phyloP scores from a whole-genome alignment of 305 asterid species.

The Petunia hybrid region DNA sequence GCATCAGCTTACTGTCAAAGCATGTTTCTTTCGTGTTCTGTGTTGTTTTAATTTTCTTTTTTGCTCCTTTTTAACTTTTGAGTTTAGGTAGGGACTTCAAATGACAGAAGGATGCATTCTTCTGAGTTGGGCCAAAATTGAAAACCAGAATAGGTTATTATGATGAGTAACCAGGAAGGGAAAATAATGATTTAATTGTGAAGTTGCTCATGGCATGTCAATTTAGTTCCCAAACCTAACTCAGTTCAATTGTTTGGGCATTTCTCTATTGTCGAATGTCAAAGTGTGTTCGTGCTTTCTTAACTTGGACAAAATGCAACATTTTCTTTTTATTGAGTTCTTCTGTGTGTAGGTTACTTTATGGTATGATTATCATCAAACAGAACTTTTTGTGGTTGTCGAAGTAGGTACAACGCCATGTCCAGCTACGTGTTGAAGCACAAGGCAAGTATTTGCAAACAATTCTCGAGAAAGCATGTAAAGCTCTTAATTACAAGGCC shows the following conservation, averaged over 20 bases:
- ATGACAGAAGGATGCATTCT: background rate
- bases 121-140: background rate
- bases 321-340: background rate
- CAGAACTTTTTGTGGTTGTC: background rate
- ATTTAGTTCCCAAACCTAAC: background rate
- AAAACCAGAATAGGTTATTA: background rate
- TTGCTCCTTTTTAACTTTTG: background rate
- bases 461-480: conserved; percentile 90
- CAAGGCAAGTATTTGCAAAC: conserved; percentile 82
- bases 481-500: conserved; percentile 55
- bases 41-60: background rate
- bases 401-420: conserved; percentile 79
- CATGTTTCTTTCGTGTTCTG: background rate
- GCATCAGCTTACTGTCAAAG: background rate
- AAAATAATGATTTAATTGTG: background rate
- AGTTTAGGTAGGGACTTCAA: background rate
- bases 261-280: background rate
- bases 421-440: conserved; percentile 88
- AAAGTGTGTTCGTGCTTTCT: background rate
- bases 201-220: background rate
- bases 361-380: background rate
- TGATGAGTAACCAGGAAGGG: background rate
- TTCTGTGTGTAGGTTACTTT: background rate
- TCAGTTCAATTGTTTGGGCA: background rate
- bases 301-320: conserved; percentile 11